Base-by-base conservation (phyloP, 495 filamentous ascomycete genomes). In the Talaromyces ruber region DNA sequence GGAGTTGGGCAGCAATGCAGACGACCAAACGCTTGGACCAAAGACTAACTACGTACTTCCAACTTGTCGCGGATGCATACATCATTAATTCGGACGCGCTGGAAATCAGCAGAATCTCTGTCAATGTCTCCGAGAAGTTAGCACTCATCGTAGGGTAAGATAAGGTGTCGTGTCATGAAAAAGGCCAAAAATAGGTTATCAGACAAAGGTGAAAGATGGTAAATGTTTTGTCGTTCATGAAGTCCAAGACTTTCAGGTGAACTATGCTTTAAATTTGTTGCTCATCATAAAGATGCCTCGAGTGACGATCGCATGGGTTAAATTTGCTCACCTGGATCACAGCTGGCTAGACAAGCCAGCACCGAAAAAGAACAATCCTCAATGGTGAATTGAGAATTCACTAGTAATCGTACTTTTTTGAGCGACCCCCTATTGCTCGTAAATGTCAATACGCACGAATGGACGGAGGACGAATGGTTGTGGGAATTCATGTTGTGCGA, bases 211-310 rank as follows among this genome's bases (percentile, higher is more conserved):
- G 69, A 74, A 76, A 79, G 74, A 79, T 79, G 77, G 73, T 78
- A 72, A 69, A 74, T 67, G 68, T 68, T 77, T n/a, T 78, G 63
- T 80, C 77, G 74, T 78, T 77, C 76, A 80, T 61, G 58, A 67
- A 70, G 74, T 73, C 71, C 71, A 73, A 78, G 75, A 79, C 68
- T 68, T 77, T 63, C 76, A 78, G 76, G 69, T 80, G 77, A 80
- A 80, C 77, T 80, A 80, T 78, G 76, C 77, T 76, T 78, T 65
- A 63, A 68, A 67, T 71, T 71, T 68, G 70, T 71, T 75, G 72
- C 67, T 80, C 77, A 80, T 80, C 77, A 79, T 72, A 52, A 64
- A 60, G 39, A 25, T 57, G 54, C 29, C 28, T 28, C 54, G 28
- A 54, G 52, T 26, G 50, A 28, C 34, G 22, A 25, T 28, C 9